phyloP scores from a whole-genome alignment of 2,329 filamentous ascomycete species.

The Berkeleyomyces rouxiae region DNA sequence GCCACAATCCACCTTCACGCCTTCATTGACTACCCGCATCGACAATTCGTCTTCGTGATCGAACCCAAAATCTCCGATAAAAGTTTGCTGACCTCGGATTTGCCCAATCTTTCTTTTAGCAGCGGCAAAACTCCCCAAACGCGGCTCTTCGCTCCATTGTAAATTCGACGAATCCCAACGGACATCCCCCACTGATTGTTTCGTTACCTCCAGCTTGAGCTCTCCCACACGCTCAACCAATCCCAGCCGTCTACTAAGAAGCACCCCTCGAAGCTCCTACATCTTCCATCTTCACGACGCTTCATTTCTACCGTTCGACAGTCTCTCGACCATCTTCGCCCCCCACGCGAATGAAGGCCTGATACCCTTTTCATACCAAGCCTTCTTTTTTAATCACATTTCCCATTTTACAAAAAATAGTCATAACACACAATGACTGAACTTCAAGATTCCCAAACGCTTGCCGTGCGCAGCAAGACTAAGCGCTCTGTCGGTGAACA shows the following conservation, averaged over 20 bases:
- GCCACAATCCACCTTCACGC: background rate
- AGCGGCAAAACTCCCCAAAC: background rate
- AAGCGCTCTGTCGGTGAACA: slow-evolving; percentile 74
- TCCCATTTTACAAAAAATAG: background rate
- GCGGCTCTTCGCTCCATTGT: background rate
- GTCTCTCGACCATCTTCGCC: slow-evolving; percentile 5
- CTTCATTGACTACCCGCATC: background rate
- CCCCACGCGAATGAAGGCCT: slow-evolving; percentile 6
- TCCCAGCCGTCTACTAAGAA: background rate
- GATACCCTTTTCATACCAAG: background rate
- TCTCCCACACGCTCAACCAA: slow-evolving; percentile 8
- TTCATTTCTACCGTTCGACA: background rate
- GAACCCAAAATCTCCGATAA: background rate
- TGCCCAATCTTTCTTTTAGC: background rate
- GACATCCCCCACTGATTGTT: slow-evolving; percentile 12
- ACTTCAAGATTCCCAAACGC: slow-evolving; percentile 27
- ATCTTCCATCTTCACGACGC: slow-evolving; percentile 6
- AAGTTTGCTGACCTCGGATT: background rate
- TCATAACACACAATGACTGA: slow-evolving; percentile 30
- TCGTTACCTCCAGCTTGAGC: slow-evolving; percentile 9
- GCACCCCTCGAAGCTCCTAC: slow-evolving; percentile 11
- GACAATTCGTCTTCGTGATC: background rate
- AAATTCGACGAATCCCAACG: slow-evolving; percentile 9
- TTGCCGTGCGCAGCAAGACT: slow-evolving; percentile 27
- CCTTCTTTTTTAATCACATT: slow-evolving; percentile 7